phyloP scores from a whole-genome alignment of 352 stramenopile species.

The Peronosclerospora sorghi region DNA sequence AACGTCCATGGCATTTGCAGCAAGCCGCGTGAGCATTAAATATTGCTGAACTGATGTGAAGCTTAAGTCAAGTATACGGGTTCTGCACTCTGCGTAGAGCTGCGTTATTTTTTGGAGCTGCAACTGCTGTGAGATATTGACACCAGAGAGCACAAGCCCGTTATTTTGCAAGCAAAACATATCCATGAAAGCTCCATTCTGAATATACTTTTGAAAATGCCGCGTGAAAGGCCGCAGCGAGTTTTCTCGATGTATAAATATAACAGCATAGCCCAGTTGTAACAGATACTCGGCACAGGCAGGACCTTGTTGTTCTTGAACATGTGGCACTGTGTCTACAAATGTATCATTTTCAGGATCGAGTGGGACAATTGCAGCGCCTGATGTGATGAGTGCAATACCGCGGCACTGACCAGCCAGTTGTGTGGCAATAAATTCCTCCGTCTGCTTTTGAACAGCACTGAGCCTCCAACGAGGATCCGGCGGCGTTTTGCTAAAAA shows the following conservation, averaged over 20 bases:
- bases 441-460: slow-evolving; percentile 23
- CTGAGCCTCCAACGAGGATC: slow-evolving; percentile 48
- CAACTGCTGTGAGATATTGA: slow-evolving; percentile 49
- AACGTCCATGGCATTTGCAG: slow-evolving; percentile 39
- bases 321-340: slow-evolving; percentile 55
- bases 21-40: slow-evolving; percentile 51
- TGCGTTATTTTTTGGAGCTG: slow-evolving; percentile 55
- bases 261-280: slow-evolving; percentile 67
- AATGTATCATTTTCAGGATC: slow-evolving; percentile 55
- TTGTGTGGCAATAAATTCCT: slow-evolving; percentile 52
- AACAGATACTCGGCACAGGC: slow-evolving; percentile 74
- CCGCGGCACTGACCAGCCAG: slow-evolving; percentile 44
- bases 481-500: slow-evolving; percentile 66
- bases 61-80: slow-evolving; percentile 58
- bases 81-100: slow-evolving; percentile 50
- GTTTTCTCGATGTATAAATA: slow-evolving; percentile 69
- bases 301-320: slow-evolving; percentile 66
- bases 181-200: slow-evolving; percentile 71
- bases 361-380: slow-evolving; percentile 68
- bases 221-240: slow-evolving; percentile 75
- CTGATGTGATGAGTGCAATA: slow-evolving; percentile 73
- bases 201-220: slow-evolving; percentile 76
- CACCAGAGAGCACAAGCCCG: slow-evolving; percentile 48
- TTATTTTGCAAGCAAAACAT: slow-evolving; percentile 61
- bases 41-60: slow-evolving; percentile 82